phyloP scores from a whole-genome alignment of 345 rosid species.

The Eucalyptus cloeziana region DNA sequence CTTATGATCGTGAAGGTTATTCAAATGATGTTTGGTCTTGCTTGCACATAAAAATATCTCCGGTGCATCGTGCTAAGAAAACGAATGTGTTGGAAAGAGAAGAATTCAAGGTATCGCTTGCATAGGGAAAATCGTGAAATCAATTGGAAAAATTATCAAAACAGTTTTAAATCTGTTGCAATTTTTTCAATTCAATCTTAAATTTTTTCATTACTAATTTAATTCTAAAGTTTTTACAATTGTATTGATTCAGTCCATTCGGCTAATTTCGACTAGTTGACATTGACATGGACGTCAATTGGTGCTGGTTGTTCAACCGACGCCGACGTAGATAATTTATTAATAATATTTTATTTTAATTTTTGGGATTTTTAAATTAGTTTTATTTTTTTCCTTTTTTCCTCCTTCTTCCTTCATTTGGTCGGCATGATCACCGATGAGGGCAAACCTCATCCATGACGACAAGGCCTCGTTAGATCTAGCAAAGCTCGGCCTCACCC shows the following conservation, averaged over 20 bases:
- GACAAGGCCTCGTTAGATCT: rapidly evolving
- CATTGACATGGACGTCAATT: rapidly evolving
- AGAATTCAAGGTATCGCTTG: neutral
- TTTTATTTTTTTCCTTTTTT: too few relatives aligned
- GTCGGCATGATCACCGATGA: rapidly evolving
- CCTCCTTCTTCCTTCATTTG: too few relatives aligned
- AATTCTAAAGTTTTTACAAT: rapidly evolving
- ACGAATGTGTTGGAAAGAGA: neutral
- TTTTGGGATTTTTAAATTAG: too few relatives aligned
- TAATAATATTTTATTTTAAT: too few relatives aligned
- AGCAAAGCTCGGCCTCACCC: rapidly evolving
- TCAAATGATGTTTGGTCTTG: neutral
- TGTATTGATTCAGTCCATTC: rapidly evolving
- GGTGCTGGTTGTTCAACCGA: rapidly evolving
- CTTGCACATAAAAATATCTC: neutral
- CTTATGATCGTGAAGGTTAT: neutral
- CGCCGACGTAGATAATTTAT: rapidly evolving
- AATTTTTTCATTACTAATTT: too few relatives aligned
- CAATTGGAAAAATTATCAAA: rapidly evolving
- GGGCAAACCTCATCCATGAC: too few relatives aligned
- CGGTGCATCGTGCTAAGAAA: neutral
- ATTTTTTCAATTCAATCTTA: rapidly evolving
- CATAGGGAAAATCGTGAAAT: neutral
- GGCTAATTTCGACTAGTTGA: rapidly evolving
- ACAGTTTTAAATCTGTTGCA: rapidly evolving